Evolutionary conservation across 2,329 filamentous ascomycete species (phyloP).

Genomic region (Aschersonia sp.): DNA sequence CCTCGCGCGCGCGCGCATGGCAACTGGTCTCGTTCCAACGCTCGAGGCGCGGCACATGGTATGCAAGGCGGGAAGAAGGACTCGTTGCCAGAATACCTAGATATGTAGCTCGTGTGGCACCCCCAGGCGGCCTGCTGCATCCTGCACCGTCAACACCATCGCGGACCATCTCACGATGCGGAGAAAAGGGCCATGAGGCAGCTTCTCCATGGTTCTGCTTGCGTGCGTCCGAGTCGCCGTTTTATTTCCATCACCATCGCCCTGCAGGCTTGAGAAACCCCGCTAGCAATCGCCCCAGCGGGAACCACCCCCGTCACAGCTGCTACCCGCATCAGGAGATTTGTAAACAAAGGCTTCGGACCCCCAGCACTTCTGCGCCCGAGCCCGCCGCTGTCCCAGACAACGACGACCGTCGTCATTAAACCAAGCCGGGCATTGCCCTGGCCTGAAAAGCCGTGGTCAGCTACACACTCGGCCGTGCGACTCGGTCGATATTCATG

Average conservation of each 20-base stretch:
- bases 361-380: slow-evolving; percentile 2
- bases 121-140: background rate
- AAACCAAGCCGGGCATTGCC: slow-evolving; percentile 3
- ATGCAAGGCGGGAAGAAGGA: background rate
- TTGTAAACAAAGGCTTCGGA: slow-evolving; percentile 21
- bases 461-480: background rate
- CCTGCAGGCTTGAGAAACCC: slow-evolving; percentile 1
- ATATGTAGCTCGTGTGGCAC: slow-evolving; percentile 1
- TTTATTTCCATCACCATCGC: background rate
- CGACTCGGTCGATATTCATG: background rate
- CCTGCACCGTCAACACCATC: slow-evolving; percentile 6
- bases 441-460: slow-evolving; percentile 1
- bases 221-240: slow-evolving; percentile 3
- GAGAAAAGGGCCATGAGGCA: slow-evolving; percentile 6
- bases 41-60: background rate
- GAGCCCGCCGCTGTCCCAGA: slow-evolving; percentile 18
- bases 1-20: background rate
- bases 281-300: slow-evolving; percentile 1
- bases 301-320: slow-evolving; percentile 11
- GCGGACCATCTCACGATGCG: slow-evolving; percentile 9
- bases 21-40: slow-evolving; percentile 1
- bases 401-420: slow-evolving; percentile 11
- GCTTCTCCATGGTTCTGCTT: background rate
- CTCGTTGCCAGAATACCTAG: background rate
- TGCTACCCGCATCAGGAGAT: slow-evolving; percentile 20